Evolutionary conservation across 192 early-diverging fungal species (phyloP).

Genomic region (Funneliformis geosporum): DNA sequence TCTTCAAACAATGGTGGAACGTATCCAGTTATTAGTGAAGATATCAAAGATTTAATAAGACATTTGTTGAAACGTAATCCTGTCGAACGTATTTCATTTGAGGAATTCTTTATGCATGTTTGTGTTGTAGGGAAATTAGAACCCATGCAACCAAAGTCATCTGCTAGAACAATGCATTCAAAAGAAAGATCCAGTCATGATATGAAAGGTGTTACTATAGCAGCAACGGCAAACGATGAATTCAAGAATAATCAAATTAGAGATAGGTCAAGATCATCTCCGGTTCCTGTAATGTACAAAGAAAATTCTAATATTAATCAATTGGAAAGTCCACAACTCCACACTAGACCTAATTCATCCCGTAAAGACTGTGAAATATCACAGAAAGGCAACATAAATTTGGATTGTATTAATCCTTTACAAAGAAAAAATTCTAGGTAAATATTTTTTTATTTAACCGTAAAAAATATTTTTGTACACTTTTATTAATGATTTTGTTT

Average conservation of each 20-base stretch:
- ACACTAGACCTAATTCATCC: neutral
- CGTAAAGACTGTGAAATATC: conserved; percentile 12
- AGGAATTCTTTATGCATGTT: conserved; percentile 90
- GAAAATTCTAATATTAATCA: neutral
- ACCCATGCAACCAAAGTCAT: conserved; percentile 34
- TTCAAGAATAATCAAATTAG: neutral
- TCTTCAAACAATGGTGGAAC: conserved; percentile 12
- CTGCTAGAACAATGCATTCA: neutral
- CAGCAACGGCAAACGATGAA: neutral
- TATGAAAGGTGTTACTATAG: conserved; percentile 1
- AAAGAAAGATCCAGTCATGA: conserved; percentile 4
- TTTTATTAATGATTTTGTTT: neutral
- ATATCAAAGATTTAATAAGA: conserved; percentile 82
- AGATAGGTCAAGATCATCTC: conserved; percentile 30
- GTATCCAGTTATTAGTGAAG: conserved; percentile 54
- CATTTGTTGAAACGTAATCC: conserved; percentile 85
- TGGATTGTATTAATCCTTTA: neutral
- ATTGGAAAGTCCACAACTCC: neutral
- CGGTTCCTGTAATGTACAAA: neutral
- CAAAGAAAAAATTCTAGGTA: conserved; percentile 14
- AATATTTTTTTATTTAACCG: no score
- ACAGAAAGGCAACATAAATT: conserved; percentile 5
- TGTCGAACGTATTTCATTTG: conserved; percentile 86
- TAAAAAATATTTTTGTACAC: neutral
- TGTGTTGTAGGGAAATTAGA: conserved; percentile 49